Conservation (phyloP, 2,329 filamentous ascomycete genomes). For the Sporothrix sp. region DNA sequence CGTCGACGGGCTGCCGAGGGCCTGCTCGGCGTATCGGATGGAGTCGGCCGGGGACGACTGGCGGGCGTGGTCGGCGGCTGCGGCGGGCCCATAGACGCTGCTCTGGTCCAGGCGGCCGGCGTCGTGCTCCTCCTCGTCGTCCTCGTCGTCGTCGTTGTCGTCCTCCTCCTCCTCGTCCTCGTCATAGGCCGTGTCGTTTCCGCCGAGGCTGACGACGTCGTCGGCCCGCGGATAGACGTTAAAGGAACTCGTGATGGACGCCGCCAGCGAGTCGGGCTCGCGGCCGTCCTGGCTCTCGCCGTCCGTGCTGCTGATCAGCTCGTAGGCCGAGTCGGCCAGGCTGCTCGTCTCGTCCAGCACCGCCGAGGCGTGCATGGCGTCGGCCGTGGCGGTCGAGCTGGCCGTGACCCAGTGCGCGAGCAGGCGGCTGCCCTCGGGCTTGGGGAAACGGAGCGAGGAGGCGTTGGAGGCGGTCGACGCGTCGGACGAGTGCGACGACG, state of each 20-base stretch:
- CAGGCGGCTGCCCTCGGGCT: constrained; percentile 43
- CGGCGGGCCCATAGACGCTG: constrained; percentile 20
- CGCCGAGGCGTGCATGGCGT: constrained; percentile 34
- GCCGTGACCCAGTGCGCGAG: constrained; percentile 52
- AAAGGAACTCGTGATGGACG: constrained; percentile 26
- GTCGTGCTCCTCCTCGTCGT: constrained; percentile 33
- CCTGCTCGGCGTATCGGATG: constrained; percentile 41
- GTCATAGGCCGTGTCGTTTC: constrained; percentile 36
- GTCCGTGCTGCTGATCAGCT: constrained; percentile 45
- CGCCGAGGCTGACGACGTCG: constrained; percentile 24
- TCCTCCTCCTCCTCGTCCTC: constrained; percentile 30
- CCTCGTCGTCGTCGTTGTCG: constrained; percentile 30
- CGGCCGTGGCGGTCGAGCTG: constrained; percentile 38
- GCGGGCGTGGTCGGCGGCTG: constrained; percentile 30
- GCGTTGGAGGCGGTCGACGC: constrained; percentile 27
- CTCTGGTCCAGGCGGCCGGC: constrained; percentile 19
- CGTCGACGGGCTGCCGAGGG: constrained; percentile 34
- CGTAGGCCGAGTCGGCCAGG: constrained; percentile 47
- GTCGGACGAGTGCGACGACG: neutral
- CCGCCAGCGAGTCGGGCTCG: constrained; percentile 34
- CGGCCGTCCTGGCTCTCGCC: constrained; percentile 43
- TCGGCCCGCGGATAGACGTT: constrained; percentile 21
- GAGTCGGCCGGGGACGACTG: constrained; percentile 28
- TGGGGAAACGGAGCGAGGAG: constrained; percentile 46
- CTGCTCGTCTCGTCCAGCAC: constrained; percentile 37